Percentiles rank a stretch among this genome's conserved stretches.
phyloP scores from a whole-genome alignment of 192 early-diverging fungal species.

The Podila clonocystis region DNA sequence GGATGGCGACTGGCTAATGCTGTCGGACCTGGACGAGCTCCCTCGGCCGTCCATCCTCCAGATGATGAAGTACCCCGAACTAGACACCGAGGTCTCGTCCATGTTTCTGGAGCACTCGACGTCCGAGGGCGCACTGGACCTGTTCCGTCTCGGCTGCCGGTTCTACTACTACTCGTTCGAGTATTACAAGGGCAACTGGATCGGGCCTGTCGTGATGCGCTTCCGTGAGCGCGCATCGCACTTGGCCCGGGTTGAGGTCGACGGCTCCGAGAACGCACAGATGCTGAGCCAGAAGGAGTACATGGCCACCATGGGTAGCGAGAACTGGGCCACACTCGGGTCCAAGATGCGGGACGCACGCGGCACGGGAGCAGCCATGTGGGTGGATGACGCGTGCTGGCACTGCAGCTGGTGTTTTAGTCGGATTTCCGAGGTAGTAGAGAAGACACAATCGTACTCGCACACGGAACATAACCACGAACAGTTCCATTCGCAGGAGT shows the following conservation, averaged over 20 bases:
- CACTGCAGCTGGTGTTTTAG: slow-evolving; percentile 22
- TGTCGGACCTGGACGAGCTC: slow-evolving; percentile 17
- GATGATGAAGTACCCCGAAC: slow-evolving; percentile 10
- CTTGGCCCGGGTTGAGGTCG: not conserved
- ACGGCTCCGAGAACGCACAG: not conserved
- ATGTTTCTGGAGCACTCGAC: slow-evolving; percentile 3
- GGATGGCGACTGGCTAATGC: slow-evolving; percentile 9
- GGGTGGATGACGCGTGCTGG: slow-evolving; percentile 4
- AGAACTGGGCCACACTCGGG: slow-evolving; percentile 3
- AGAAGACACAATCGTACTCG: slow-evolving; percentile 11
- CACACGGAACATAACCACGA: slow-evolving; percentile 11
- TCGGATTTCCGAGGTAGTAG: not conserved
- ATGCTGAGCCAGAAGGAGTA: not conserved
- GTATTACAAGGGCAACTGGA: slow-evolving; percentile 11
- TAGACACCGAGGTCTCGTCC: not conserved
- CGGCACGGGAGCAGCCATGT: not conserved
- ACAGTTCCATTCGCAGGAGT: not conserved
- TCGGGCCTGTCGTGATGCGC: slow-evolving; percentile 2
- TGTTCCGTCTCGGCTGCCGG: slow-evolving; percentile 14
- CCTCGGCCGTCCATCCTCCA: slow-evolving; percentile 6
- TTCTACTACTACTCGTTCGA: slow-evolving; percentile 24
- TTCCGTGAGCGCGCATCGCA: not conserved
- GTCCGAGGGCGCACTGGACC: not conserved
- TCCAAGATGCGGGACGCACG: not conserved
- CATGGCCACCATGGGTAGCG: not conserved